Evolutionary conservation across 2,329 filamentous ascomycete species (phyloP).

Genomic region (Aspergillus sp.): DNA sequence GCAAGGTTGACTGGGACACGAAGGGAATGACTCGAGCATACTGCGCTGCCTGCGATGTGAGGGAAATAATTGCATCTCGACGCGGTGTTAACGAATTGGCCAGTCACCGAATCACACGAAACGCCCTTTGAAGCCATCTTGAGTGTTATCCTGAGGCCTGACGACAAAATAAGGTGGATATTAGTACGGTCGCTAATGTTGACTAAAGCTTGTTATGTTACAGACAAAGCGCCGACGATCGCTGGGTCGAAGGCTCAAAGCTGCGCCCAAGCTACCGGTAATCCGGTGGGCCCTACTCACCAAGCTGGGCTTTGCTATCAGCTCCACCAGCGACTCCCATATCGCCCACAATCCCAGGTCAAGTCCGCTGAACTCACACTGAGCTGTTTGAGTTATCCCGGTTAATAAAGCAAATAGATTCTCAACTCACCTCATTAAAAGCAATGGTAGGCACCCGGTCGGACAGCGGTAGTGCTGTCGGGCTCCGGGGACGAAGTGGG

Average conservation of each 20-base stretch:
- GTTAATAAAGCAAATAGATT: not conserved
- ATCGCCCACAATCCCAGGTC: too few species aligned
- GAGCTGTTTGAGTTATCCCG: not conserved
- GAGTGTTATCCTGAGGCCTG: not conserved
- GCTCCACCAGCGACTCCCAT: not conserved
- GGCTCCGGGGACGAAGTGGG: slow-evolving; percentile 4
- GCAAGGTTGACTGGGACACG: too few species aligned
- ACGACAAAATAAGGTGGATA: slow-evolving; percentile 1
- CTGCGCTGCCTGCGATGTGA: too few species aligned
- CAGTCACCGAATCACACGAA: too few species aligned
- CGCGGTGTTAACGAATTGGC: not conserved
- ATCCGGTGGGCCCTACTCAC: too few species aligned
- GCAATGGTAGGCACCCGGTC: not conserved
- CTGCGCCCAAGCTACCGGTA: too few species aligned
- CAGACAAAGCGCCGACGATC: not conserved
- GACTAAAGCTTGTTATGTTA: not conserved
- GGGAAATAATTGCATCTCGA: not conserved
- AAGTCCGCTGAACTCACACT: not conserved
- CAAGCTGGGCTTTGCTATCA: not conserved
- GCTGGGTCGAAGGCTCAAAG: too few species aligned
- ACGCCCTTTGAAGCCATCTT: too few species aligned
- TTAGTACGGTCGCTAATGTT: not conserved
- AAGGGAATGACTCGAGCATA: too few species aligned
- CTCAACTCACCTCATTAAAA: not conserved
- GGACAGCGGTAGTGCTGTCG: not conserved